Conservation (phyloP, 768 basidiomycete species). For the Royoungia palumana region DNA sequence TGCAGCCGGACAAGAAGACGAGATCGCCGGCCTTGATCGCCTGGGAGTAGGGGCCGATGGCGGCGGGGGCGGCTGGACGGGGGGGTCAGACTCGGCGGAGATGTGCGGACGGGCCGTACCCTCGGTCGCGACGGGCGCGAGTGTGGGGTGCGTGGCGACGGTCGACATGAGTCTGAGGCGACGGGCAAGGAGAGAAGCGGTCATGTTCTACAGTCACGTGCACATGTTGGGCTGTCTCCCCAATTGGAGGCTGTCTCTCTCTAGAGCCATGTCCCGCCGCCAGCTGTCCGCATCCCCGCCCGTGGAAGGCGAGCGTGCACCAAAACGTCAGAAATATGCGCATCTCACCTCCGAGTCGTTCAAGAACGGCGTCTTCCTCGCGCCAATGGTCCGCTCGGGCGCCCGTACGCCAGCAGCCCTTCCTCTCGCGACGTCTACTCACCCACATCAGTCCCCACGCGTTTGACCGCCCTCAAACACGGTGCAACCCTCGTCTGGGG, state of each 20-base stretch:
- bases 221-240: slow-evolving; percentile 4
- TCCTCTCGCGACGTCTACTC: not conserved
- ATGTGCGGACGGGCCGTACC: slow-evolving; percentile 9
- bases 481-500: slow-evolving; percentile 95
- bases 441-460: slow-evolving; percentile 65
- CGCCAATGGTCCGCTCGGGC: slow-evolving; percentile 97
- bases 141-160: slow-evolving; percentile 34
- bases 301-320: slow-evolving; percentile 25
- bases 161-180: slow-evolving; percentile 23
- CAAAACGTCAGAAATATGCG: slow-evolving; percentile 55
- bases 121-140: slow-evolving; percentile 35
- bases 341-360: slow-evolving; percentile 72
- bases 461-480: slow-evolving; percentile 84
- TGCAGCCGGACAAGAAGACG: slow-evolving; percentile 87
- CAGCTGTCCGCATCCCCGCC: slow-evolving; percentile 38
- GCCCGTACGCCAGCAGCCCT: slow-evolving; percentile 55
- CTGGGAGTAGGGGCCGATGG: slow-evolving; percentile 87
- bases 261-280: slow-evolving; percentile 49
- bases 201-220: too few species aligned
- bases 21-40: slow-evolving; percentile 80
- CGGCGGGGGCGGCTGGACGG: slow-evolving; percentile 63
- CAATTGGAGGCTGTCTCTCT: not conserved
- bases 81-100: too few species aligned
- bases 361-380: slow-evolving; percentile 88
- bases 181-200: not conserved